Base-by-base conservation (phyloP, 1,284 basidiomycete species). In the Ustilago esculenta region DNA sequence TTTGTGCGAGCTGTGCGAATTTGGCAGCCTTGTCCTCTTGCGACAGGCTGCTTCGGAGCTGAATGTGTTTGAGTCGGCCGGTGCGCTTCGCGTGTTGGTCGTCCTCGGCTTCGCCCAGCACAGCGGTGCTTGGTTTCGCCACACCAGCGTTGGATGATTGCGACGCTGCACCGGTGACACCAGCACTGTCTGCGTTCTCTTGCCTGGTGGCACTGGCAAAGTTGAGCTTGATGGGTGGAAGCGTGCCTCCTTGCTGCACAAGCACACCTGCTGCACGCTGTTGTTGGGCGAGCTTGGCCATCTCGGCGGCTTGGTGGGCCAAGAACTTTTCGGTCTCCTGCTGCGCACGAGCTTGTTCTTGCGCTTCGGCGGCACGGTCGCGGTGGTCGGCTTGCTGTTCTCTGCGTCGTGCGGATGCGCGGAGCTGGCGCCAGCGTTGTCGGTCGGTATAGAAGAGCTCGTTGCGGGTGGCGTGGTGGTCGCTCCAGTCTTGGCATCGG, bases 261-360 rank as follows among this genome's bases (percentile, higher is more conserved):
- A 74, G 65, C 10, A 79, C 70, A 27, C 79, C 79, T 1, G 77
- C 58, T 12, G 64, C 64, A 7, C 72, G 61, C 58, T 76, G 77
- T 50, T 65, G 45, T 40, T 76, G 63, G 21, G 73, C 60, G 15
- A 73, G 47, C 30, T 59, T 64, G 30, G 72, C 73, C 73, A 77
- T 76, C 32, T 81, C 77, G 15, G 53, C 68, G 10, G 70, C 79
- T 52, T 79, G 77, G 53, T 75, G 45, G 2, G 69, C 76, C 12
- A 79, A 47, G 52, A 80, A 79, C 9, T 56, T 57, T 36, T 81
- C 76, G 6, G 73, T 67, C 53, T 79, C 79, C 12, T 57, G 36
- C 42, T 54, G 50, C 2, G 70, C 75, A 6, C 53, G 40, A 6
- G 49, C 57, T 39, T 52, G 52, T 25, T 79, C 77, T 11, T 60